These are phyloP conservation scores for Dendryphion nanum DNA, from an alignment of 2,329 filamentous ascomycete genomes.

Conservation along the genomic window DNA sequence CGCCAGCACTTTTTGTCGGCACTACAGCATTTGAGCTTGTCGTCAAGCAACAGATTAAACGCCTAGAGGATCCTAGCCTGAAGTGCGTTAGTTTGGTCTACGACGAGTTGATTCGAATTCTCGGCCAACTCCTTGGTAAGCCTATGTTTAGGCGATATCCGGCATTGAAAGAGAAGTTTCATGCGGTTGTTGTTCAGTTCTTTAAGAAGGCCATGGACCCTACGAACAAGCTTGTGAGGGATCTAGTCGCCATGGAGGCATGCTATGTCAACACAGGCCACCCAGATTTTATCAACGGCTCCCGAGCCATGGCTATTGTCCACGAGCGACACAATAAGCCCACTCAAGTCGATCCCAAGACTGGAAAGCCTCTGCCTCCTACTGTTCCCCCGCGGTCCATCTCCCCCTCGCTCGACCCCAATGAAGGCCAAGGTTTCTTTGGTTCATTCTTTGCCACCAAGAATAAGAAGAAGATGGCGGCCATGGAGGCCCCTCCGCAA, in stretches of 20 bases:
- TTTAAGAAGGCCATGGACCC: constrained; percentile 99
- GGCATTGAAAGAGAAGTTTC: constrained; percentile 94
- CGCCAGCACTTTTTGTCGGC: constrained; percentile 92
- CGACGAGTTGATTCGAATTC: constrained; percentile 93
- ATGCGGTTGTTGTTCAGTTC: constrained; percentile 85
- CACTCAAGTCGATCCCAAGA: constrained; percentile 96
- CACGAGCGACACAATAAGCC: constrained; percentile 92
- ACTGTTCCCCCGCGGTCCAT: constrained; percentile 67
- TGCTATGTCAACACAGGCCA: constrained; percentile 99
- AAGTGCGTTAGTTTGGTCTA: constrained; percentile 98
- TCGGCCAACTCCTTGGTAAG: constrained; percentile 86
- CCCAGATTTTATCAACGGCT: constrained; percentile 95
- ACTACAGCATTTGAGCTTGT: constrained; percentile 98
- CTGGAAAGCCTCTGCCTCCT: constrained; percentile 83
- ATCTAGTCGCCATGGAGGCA: constrained; percentile 91
- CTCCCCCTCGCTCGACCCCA: constrained; percentile 70
- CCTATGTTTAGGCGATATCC: constrained; percentile 90
- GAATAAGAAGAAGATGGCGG: constrained; percentile 99
- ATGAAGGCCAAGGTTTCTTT: constrained; percentile 75
- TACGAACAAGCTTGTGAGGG: constrained; percentile 92
- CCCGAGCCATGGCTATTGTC: constrained; percentile 96
- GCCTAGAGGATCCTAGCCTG: constrained; percentile 90
- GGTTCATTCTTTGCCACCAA: constrained; percentile 98
- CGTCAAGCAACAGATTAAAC: constrained; percentile 97
- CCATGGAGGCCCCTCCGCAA: constrained; percentile 93